Percentiles rank a stretch among this genome's conserved stretches.
phyloP scores from a whole-genome alignment of 108 stramenopile species.

The Nitzschia putrida region DNA sequence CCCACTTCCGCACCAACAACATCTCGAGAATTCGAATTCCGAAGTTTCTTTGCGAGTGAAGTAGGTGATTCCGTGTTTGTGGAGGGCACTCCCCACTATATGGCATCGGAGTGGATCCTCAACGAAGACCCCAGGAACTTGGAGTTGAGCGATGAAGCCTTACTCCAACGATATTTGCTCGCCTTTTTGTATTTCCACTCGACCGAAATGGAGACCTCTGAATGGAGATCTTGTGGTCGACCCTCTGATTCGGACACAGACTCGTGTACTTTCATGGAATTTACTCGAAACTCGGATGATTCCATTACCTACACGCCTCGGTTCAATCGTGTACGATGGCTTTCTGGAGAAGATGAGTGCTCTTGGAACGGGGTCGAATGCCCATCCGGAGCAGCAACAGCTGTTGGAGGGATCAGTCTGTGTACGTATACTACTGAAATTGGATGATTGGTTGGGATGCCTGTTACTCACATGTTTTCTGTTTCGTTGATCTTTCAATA shows the following conservation, averaged over 20 bases:
- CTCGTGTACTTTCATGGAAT: conserved; percentile 30
- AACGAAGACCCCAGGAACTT: conserved; percentile 59
- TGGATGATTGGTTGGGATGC: not conserved
- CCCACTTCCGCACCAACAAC: conserved; percentile 10
- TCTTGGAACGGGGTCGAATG: conserved; percentile 41
- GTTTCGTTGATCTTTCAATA: not conserved
- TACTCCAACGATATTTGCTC: conserved; percentile 67
- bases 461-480: not conserved
- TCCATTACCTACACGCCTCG: conserved; percentile 19
- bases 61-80: conserved; percentile 31
- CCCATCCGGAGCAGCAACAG: conserved; percentile 1
- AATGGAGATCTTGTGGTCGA: conserved; percentile 52
- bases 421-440: conserved; percentile 23
- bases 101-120: conserved; percentile 66
- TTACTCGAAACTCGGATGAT: conserved; percentile 10
- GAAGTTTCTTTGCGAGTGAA: conserved; percentile 1
- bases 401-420: conserved; percentile 19
- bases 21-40: not conserved
- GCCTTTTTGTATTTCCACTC: conserved; percentile 57
- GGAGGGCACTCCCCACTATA: conserved; percentile 44
- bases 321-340: conserved; percentile 33
- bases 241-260: conserved; percentile 24
- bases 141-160: conserved; percentile 30
- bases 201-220: conserved; percentile 21
- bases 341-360: conserved; percentile 34